Percentiles rank a stretch among this genome's conserved stretches.
Conservation (phyloP, 371 early-diverging fungal species). For the Mortierella sp. region DNA sequence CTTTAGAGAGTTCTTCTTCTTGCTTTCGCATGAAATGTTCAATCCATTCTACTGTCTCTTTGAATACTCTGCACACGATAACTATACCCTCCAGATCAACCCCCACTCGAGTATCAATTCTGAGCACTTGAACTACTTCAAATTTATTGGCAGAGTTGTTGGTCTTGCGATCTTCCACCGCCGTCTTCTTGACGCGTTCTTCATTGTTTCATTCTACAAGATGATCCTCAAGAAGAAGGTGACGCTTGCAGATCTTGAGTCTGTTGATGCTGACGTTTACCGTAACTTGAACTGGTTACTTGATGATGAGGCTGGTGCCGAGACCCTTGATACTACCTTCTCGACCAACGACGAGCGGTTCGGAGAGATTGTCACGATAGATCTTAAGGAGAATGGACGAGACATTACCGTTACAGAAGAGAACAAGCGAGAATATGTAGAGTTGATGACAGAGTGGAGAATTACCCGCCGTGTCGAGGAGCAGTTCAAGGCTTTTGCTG, state of each 20-base stretch:
- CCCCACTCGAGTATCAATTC: constrained; percentile 97
- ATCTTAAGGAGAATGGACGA: constrained; percentile 90
- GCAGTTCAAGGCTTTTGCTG: constrained; percentile 94
- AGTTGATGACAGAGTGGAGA: constrained; percentile 88
- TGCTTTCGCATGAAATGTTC: constrained; percentile 98
- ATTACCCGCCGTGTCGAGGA: constrained; percentile 90
- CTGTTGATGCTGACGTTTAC: constrained; percentile 95
- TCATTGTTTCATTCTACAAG: constrained; percentile 96
- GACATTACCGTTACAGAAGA: constrained; percentile 95
- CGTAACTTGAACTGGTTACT: constrained; percentile 95
- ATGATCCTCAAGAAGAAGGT: constrained; percentile 93
- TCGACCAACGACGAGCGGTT: constrained; percentile 94
- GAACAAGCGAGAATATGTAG: constrained; percentile 98
- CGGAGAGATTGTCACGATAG: constrained; percentile 90
- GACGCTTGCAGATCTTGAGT: constrained; percentile 93
- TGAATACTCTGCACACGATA: constrained; percentile 97
- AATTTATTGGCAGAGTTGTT: constrained; percentile 97
- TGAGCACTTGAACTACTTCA: constrained; percentile 98
- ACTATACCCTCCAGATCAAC: constrained; percentile 96
- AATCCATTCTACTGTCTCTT: constrained; percentile 98
- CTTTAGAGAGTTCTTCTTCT: constrained; percentile 90
- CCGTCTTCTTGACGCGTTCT: constrained; percentile 96
- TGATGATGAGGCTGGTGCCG: constrained; percentile 89
- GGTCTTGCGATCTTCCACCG: constrained; percentile 98
- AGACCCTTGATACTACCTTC: constrained; percentile 91